Conservation (phyloP, 192 early-diverging fungal species). For the Helicostylum pulchrum region DNA sequence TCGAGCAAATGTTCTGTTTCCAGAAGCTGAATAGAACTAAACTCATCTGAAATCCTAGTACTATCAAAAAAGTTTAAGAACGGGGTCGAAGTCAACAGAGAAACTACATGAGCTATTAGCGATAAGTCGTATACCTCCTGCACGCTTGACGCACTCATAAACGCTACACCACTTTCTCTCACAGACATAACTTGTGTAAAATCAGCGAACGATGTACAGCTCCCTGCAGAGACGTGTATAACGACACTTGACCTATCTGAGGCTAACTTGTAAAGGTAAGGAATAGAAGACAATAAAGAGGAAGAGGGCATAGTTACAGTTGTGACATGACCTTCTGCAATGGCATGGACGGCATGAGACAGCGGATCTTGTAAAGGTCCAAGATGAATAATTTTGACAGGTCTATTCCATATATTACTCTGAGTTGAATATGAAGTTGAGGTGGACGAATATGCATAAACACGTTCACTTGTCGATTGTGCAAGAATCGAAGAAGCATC, state of each 20-base stretch:
- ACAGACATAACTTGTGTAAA: conserved; percentile 64
- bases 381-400: background rate
- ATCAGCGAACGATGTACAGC: conserved; percentile 27
- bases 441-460: conserved; percentile 30
- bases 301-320: conserved; percentile 25
- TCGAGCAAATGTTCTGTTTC: conserved; percentile 22
- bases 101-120: conserved; percentile 68
- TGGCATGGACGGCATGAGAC: background rate
- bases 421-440: too few relatives aligned
- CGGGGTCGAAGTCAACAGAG: conserved; percentile 44
- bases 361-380: background rate
- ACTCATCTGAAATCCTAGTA: conserved; percentile 30
- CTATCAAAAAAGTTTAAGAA: conserved; percentile 61
- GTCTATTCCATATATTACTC: background rate
- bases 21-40: conserved; percentile 32
- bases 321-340: background rate
- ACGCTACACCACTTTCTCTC: conserved; percentile 69
- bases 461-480: conserved; percentile 36
- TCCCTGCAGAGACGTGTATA: conserved; percentile 48
- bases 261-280: conserved; percentile 49
- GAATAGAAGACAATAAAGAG: conserved; percentile 43
- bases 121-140: conserved; percentile 82
- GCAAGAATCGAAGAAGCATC: conserved; percentile 31
- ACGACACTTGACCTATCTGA: conserved; percentile 41
- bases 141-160: conserved; percentile 67